These are phyloP conservation scores for Ramalina peruviana DNA, from an alignment of 495 filamentous ascomycete species.

Conservation along the genomic window DNA sequence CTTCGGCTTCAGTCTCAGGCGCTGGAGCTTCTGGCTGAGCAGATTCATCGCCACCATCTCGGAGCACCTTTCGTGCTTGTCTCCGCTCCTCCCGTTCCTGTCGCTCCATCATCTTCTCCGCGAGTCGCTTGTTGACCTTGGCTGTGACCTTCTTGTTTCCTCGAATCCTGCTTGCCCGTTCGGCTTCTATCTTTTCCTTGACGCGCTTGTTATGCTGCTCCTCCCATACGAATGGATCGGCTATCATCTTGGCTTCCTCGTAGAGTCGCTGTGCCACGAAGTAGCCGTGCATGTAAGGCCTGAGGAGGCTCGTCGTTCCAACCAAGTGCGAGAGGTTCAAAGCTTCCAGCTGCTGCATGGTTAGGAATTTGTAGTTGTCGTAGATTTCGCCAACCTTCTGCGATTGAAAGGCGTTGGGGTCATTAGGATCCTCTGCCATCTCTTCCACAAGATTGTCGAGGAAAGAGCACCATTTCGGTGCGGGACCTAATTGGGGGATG, in stretches of 20 bases:
- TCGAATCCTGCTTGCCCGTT: slow-evolving; percentile 79
- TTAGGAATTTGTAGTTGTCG: slow-evolving; percentile 98
- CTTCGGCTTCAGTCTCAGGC: not conserved
- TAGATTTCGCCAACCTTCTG: slow-evolving; percentile 57
- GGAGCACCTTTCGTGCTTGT: slow-evolving; percentile 41
- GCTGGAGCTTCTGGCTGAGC: slow-evolving; percentile 17
- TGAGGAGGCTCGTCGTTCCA: slow-evolving; percentile 69
- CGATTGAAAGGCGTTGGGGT: slow-evolving; percentile 48
- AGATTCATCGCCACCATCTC: slow-evolving; percentile 40
- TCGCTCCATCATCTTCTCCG: slow-evolving; percentile 63
- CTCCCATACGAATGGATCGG: slow-evolving; percentile 84
- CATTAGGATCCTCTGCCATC: slow-evolving; percentile 73
- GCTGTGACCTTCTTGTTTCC: slow-evolving; percentile 86
- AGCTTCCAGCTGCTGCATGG: slow-evolving; percentile 60
- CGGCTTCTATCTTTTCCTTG: slow-evolving; percentile 87
- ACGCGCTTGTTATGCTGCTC: slow-evolving; percentile 76
- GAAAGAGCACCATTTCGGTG: slow-evolving; percentile 92
- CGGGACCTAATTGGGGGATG: slow-evolving; percentile 83
- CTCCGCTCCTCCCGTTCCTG: slow-evolving; percentile 70
- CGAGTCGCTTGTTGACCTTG: slow-evolving; percentile 73
- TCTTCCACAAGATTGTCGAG: slow-evolving; percentile 95
- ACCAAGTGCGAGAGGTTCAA: slow-evolving; percentile 78
- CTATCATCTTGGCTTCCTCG: slow-evolving; percentile 83
- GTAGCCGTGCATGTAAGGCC: slow-evolving; percentile 97
- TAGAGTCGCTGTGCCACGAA: slow-evolving; percentile 88